Conservation (phyloP, 1,284 basidiomycete genomes). For the Athelia sp. region DNA sequence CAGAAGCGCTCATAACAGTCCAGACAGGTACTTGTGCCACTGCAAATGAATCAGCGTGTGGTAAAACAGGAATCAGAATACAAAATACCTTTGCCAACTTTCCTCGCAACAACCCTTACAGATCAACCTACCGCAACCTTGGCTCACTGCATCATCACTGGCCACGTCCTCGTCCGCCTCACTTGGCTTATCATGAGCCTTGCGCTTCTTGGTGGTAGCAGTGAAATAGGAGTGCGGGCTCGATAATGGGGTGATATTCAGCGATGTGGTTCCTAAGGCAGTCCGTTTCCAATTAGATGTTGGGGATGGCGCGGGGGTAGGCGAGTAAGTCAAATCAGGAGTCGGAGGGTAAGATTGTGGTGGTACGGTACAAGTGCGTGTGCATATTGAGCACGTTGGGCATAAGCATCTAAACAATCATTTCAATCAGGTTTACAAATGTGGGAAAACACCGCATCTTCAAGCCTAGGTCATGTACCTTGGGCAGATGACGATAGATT, state of each 20-base stretch:
- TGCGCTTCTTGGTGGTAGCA: background rate
- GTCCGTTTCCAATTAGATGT: background rate
- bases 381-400: background rate
- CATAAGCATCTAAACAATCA: background rate
- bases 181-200: background rate
- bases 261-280: background rate
- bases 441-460: background rate
- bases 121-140: background rate
- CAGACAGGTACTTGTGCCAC: background rate
- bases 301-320: background rate
- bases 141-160: background rate
- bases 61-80: background rate
- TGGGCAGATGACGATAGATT: background rate
- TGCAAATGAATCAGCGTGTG: background rate
- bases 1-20: background rate
- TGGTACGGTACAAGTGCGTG: background rate
- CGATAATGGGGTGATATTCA: background rate
- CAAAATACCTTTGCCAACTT: background rate
- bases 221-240: background rate
- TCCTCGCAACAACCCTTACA: background rate
- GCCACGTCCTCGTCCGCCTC: background rate
- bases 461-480: background rate
- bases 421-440: background rate
- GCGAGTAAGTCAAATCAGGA: background rate
- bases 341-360: background rate